Base-by-base conservation (phyloP, 2,329 filamentous ascomycete species). In the Hymenotorrendiella dingleyae region DNA sequence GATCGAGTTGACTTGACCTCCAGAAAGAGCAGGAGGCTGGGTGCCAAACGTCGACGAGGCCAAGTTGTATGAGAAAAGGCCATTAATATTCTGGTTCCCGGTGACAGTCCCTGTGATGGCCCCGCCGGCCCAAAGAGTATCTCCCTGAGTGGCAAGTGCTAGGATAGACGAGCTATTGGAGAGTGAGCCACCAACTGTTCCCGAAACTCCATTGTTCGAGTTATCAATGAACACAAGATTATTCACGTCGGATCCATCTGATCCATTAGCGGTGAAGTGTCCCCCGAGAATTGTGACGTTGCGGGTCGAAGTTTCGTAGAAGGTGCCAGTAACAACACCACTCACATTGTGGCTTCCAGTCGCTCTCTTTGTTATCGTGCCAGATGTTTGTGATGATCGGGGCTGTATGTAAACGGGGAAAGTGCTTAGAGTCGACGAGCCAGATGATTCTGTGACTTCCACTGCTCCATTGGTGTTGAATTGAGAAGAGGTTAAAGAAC, bases 281-380 rank as follows among this genome's bases (percentile, higher is more conserved):
- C 93, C 93, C 36, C 82, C 93, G 21, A 97, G 72, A 28, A 97
- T 77, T 0, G 93, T 97, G 43, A 94, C 73, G 63, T 96, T 96
- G 50, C 78, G 75, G 45, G 69, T 71, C 49, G 79, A 77, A 12
- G 74, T 71, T 28, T 74, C 76, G 62, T 94, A 88, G 59, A 94
- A 95, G 2, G 81, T 67, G 22, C 88, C 93, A 6, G 85, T 79
- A 17, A 83, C 72, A n/a, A 94, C 81, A 22, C 87, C 88, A 3
- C 74, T 73, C 7, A 76, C 64, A 49, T 71, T 71, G 32, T 69
- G 62, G 14, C 59, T 60, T 21, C 59, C 61, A 23, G 57, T 59
- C 26, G 66, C 60, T 43, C 78, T 72, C 52, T 78, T 77, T 36
- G 59, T 63, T 34, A 66, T 55, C 43, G 62, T 61, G 45, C 59